Percentiles rank a stretch among this genome's conserved stretches.
Conservation (phyloP, 371 early-diverging fungal species). For the Mucor plumbeus region DNA sequence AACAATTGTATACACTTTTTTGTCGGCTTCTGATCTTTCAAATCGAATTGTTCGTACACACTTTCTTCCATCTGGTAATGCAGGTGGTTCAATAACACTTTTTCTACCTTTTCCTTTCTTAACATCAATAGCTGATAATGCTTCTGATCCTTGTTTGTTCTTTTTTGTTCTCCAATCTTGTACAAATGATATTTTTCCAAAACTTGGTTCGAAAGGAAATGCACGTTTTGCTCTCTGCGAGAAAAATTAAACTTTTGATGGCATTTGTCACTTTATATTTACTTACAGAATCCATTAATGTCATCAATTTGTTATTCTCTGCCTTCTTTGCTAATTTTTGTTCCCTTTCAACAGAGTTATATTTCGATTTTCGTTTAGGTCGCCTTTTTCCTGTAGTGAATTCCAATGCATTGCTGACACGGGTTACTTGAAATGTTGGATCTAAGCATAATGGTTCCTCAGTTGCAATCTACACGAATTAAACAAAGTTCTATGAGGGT, state of each 20-base stretch:
- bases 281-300: slow-evolving; percentile 64
- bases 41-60: slow-evolving; percentile 65
- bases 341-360: slow-evolving; percentile 66
- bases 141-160: slow-evolving; percentile 47
- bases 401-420: slow-evolving; percentile 61
- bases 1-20: slow-evolving; percentile 61
- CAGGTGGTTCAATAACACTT: slow-evolving; percentile 35
- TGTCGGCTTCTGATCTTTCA: slow-evolving; percentile 55
- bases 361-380: slow-evolving; percentile 58
- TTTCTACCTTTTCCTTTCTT: slow-evolving; percentile 60
- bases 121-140: slow-evolving; percentile 56
- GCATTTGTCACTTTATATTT: neutral
- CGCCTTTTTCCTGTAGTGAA: slow-evolving; percentile 44
- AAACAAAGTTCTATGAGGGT: neutral
- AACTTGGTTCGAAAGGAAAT: slow-evolving; percentile 59
- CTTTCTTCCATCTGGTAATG: slow-evolving; percentile 56
- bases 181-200: slow-evolving; percentile 64
- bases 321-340: slow-evolving; percentile 64
- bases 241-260: neutral
- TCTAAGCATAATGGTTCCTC: slow-evolving; percentile 66
- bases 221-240: slow-evolving; percentile 48
- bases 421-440: slow-evolving; percentile 62
- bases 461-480: slow-evolving; percentile 50
- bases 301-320: slow-evolving; percentile 64
- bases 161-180: slow-evolving; percentile 66